A percentile compares a stretch with the other conserved stretches of the same genome.
Evolutionary conservation across 495 filamentous ascomycete genomes (phyloP).

Genomic region (Hypoxylon lienhwacheense): DNA sequence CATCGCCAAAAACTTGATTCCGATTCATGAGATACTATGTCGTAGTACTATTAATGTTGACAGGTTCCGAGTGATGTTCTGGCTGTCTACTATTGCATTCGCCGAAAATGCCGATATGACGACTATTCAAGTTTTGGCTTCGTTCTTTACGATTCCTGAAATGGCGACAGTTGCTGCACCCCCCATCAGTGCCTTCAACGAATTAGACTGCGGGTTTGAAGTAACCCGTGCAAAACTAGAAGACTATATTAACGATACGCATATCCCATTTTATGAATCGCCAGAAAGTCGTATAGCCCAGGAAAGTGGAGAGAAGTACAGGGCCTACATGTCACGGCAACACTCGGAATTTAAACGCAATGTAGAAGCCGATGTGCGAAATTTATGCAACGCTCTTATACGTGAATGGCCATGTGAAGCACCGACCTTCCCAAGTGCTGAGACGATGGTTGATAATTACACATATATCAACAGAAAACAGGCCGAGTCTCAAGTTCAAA

Average conservation of each 20-base stretch:
- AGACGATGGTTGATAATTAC: neutral
- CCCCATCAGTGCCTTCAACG: neutral
- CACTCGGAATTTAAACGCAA: no score
- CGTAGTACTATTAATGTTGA: conserved; percentile 10
- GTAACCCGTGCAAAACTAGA: neutral
- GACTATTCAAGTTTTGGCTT: conserved; percentile 44
- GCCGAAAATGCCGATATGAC: conserved; percentile 31
- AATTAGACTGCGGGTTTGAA: neutral
- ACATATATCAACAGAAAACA: conserved; percentile 15
- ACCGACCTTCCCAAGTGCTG: neutral
- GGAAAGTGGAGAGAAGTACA: no score
- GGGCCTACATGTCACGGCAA: no score
- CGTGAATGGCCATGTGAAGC: neutral
- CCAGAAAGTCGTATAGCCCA: no score
- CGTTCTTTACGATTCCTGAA: conserved; percentile 37
- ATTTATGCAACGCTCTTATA: neutral
- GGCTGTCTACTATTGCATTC: conserved; percentile 48
- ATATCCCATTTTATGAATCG: no score
- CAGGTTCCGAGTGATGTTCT: conserved; percentile 51
- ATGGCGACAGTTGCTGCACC: conserved; percentile 21
- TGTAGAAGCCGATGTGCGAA: no score
- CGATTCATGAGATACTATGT: conserved; percentile 41
- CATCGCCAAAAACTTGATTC: conserved; percentile 40
- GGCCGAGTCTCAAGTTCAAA: conserved; percentile 23
- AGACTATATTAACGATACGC: neutral